A percentile compares a stretch with the other conserved stretches of the same genome.
Conservation (phyloP, 352 stramenopile species). For the Pythium aristosporum region DNA sequence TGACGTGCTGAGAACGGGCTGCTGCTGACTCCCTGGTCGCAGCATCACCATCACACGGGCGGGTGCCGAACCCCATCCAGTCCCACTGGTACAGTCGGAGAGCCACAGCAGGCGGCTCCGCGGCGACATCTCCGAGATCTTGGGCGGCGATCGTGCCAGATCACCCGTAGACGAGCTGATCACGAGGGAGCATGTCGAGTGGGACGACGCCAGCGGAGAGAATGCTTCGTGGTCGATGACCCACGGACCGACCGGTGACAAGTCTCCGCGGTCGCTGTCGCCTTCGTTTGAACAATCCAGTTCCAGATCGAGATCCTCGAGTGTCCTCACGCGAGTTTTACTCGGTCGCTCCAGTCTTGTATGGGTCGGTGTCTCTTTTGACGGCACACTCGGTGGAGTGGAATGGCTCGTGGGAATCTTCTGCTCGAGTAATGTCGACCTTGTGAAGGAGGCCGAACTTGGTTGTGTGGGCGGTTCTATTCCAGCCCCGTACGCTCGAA, state of each 20-base stretch:
- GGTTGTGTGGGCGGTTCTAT: background rate
- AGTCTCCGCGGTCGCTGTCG: slow-evolving; percentile 2
- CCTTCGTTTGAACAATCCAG: slow-evolving; percentile 2
- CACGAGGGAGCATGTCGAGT: slow-evolving; percentile 9
- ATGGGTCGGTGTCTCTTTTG: background rate
- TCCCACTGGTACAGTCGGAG: slow-evolving; percentile 39
- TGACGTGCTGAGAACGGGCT: too few relatives aligned
- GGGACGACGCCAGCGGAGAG: slow-evolving; percentile 14
- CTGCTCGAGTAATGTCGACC: slow-evolving; percentile 23
- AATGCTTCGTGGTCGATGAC: slow-evolving; percentile 24
- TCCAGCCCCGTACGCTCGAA: slow-evolving; percentile 18
- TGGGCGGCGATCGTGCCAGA: background rate
- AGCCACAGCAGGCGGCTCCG: slow-evolving; percentile 65
- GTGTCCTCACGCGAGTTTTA: slow-evolving; percentile 7
- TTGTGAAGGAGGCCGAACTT: slow-evolving; percentile 23
- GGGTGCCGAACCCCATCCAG: slow-evolving; percentile 5
- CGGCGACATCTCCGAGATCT: slow-evolving; percentile 38
- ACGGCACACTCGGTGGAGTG: background rate
- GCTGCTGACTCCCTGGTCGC: slow-evolving; percentile 5
- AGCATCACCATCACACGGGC: slow-evolving; percentile 23
- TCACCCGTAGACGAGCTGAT: background rate
- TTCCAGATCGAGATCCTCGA: slow-evolving; percentile 20
- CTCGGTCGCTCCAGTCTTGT: background rate
- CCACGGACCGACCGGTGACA: slow-evolving; percentile 59
- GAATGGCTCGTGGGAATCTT: background rate